These are phyloP conservation scores for Trichoderma parareesei DNA, from an alignment of 495 filamentous ascomycete genomes.

Conservation along the genomic window DNA sequence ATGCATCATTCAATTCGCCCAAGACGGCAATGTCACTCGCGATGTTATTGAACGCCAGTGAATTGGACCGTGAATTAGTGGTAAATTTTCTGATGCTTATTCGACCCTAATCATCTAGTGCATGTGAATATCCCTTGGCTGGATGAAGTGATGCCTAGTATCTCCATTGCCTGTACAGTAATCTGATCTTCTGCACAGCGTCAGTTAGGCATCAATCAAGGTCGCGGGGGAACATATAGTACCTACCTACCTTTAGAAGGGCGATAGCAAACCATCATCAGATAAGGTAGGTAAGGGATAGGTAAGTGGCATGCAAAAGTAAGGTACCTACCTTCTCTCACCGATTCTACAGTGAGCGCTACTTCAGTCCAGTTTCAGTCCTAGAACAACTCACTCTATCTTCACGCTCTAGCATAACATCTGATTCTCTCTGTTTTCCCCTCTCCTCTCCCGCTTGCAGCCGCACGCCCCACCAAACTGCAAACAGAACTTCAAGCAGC, in stretches of 20 bases:
- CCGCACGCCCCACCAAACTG: neutral
- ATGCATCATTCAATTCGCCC: neutral
- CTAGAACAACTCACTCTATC: too few relatives aligned
- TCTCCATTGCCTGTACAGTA: neutral
- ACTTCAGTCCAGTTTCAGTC: too few relatives aligned
- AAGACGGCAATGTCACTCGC: neutral
- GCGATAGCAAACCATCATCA: too few relatives aligned
- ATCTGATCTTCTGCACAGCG: neutral
- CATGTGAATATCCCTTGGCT: too few relatives aligned
- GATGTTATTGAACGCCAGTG: neutral
- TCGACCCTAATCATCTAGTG: too few relatives aligned
- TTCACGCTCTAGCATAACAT: too few relatives aligned
- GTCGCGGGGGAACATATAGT: neutral
- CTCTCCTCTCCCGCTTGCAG: neutral
- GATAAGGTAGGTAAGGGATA: too few relatives aligned
- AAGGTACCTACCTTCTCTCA: too few relatives aligned
- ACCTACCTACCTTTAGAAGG: too few relatives aligned
- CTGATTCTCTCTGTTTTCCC: too few relatives aligned
- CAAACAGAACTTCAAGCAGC: neutral
- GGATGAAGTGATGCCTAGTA: neutral
- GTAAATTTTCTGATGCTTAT: neutral
- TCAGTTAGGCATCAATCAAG: neutral
- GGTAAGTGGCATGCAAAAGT: neutral
- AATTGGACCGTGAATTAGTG: neutral
- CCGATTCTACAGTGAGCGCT: too few relatives aligned